These are phyloP conservation scores for Gentiana dahurica DNA, from an alignment of 257 asterid genomes.

Conservation along the genomic window DNA sequence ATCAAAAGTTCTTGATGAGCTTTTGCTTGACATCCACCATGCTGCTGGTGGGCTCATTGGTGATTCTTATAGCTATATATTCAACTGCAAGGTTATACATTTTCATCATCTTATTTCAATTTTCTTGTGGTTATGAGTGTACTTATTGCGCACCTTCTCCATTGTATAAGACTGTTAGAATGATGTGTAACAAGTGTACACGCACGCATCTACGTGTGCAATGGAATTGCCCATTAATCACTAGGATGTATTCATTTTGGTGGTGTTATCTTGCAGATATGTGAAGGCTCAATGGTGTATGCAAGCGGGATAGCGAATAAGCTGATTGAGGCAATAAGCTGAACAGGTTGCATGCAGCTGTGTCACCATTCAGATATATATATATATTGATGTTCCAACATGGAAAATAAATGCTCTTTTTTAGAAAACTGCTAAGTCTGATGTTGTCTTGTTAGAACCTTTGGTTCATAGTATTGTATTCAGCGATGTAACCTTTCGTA, in stretches of 20 bases:
- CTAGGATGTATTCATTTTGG: neutral
- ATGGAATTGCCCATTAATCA: too few relatives aligned
- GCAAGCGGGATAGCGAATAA: slow-evolving; percentile 85
- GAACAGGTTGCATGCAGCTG: slow-evolving; percentile 61
- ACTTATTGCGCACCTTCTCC: too few relatives aligned
- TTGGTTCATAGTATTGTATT: too few relatives aligned
- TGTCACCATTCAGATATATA: slow-evolving; percentile 22
- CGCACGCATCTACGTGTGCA: too few relatives aligned
- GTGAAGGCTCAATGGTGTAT: slow-evolving; percentile 78
- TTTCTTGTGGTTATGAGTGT: neutral
- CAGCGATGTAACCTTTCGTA: too few relatives aligned
- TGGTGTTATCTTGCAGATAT: slow-evolving; percentile 40
- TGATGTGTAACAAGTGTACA: too few relatives aligned
- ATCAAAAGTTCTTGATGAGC: slow-evolving; percentile 72
- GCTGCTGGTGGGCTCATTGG: slow-evolving; percentile 93
- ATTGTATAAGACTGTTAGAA: too few relatives aligned
- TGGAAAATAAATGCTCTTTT: too few relatives aligned
- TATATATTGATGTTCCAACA: too few relatives aligned
- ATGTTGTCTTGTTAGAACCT: too few relatives aligned
- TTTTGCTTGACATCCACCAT: slow-evolving; percentile 78
- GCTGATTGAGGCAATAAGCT: slow-evolving; percentile 74
- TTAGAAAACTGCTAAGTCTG: too few relatives aligned
- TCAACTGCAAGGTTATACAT: slow-evolving; percentile 64
- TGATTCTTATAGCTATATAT: slow-evolving; percentile 63
- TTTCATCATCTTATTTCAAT: neutral